A percentile compares a stretch with the other conserved stretches of the same genome.
Conservation (phyloP, 371 early-diverging fungal genomes). For the Rhizopus delemar region DNA sequence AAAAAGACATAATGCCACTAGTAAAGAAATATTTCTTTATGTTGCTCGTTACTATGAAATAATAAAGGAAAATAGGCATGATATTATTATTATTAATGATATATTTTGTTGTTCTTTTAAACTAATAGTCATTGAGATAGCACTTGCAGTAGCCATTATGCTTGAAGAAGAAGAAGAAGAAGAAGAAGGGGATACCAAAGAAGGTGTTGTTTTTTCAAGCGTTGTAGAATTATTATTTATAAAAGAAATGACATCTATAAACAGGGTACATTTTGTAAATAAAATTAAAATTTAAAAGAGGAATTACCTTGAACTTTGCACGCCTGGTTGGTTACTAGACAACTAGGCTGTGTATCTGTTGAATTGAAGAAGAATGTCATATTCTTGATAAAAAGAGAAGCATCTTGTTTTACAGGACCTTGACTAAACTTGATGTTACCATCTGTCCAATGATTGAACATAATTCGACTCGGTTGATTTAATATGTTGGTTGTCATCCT, state of each 20-base stretch:
- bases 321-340: background rate
- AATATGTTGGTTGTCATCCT: slow-evolving; percentile 35
- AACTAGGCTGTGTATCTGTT: slow-evolving; percentile 5
- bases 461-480: slow-evolving; percentile 29
- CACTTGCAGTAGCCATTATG: background rate
- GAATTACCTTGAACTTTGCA: background rate
- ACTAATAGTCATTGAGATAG: too few species aligned
- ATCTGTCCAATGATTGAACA: slow-evolving; percentile 55
- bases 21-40: too few species aligned
- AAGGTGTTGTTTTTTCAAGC: background rate
- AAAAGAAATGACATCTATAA: background rate
- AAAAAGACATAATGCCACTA: too few species aligned
- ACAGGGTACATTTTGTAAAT: background rate
- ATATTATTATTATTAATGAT: too few species aligned
- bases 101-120: too few species aligned
- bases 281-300: background rate
- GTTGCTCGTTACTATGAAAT: too few species aligned
- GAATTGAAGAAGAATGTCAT: slow-evolving; percentile 47
- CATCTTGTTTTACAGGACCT: slow-evolving; percentile 31
- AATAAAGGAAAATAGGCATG: too few species aligned
- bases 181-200: background rate
- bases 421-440: slow-evolving; percentile 47
- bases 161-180: background rate
- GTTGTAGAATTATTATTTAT: background rate
- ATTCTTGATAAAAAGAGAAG: slow-evolving; percentile 33